A percentile compares a stretch with the other conserved stretches of the same genome.
Conservation (phyloP, 148 eudicot species). For the Hydrangea macrophylla region DNA sequence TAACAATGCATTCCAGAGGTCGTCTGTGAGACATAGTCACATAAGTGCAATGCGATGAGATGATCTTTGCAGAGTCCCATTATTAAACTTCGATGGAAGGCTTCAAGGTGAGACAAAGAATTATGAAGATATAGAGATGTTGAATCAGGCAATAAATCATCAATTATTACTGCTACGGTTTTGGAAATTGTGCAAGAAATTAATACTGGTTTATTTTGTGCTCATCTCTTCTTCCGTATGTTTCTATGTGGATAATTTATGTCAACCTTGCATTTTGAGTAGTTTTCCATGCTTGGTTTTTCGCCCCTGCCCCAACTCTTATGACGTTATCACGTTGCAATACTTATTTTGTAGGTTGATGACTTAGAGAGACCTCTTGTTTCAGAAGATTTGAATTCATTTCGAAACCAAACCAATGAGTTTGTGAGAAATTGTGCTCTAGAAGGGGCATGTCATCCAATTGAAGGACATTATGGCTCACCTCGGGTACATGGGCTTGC, state of each 20-base stretch:
- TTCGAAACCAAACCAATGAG: slow-evolving; percentile 39
- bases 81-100: too few relatives aligned
- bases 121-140: not conserved
- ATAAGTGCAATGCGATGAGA: too few relatives aligned
- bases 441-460: slow-evolving; percentile 32
- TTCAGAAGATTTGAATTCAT: slow-evolving; percentile 43
- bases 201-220: not conserved
- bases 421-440: slow-evolving; percentile 25
- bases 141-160: not conserved
- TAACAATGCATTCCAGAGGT: too few relatives aligned
- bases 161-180: too few relatives aligned
- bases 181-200: not conserved
- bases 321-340: slow-evolving; percentile 4
- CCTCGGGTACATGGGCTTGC: slow-evolving; percentile 41
- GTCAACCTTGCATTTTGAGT: not conserved
- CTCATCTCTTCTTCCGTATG: not conserved
- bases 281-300: slow-evolving; percentile 3
- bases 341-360: slow-evolving; percentile 47
- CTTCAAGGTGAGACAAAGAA: not conserved
- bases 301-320: not conserved
- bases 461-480: slow-evolving; percentile 36
- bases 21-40: too few relatives aligned
- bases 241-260: not conserved
- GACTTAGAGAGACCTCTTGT: slow-evolving; percentile 89
- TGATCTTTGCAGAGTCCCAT: too few relatives aligned